Percentiles rank a stretch among this genome's conserved stretches.
Evolutionary conservation across 495 filamentous ascomycete species (phyloP).

Genomic region (Aspergillus bertholletiae): DNA sequence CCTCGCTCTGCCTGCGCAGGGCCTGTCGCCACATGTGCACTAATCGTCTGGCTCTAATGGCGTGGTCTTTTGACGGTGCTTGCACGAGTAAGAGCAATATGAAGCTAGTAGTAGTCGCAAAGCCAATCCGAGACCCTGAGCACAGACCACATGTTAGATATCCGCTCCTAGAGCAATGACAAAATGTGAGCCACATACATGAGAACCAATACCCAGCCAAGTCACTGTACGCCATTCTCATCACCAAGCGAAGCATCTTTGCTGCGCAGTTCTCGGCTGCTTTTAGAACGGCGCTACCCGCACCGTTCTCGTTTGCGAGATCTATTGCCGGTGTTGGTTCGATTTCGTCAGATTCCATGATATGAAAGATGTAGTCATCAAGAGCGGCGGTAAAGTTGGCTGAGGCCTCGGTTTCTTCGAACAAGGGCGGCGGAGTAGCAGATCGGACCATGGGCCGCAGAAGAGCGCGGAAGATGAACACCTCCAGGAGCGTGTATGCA

Average conservation of each 20-base stretch:
- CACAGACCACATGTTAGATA: background rate
- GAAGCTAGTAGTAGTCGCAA: slow-evolving; percentile 34
- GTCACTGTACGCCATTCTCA: slow-evolving; percentile 24
- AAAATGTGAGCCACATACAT: slow-evolving; percentile 16
- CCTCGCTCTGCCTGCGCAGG: slow-evolving; percentile 25
- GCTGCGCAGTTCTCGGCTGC: slow-evolving; percentile 34
- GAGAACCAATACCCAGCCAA: slow-evolving; percentile 34
- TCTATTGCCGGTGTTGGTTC: slow-evolving; percentile 23
- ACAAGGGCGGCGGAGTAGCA: slow-evolving; percentile 27
- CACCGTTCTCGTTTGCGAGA: slow-evolving; percentile 17
- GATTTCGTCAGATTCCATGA: background rate
- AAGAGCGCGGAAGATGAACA: slow-evolving; percentile 31
- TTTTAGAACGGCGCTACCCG: slow-evolving; percentile 22
- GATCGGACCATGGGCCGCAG: slow-evolving; percentile 35
- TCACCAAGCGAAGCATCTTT: slow-evolving; percentile 27
- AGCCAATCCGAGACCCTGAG: slow-evolving; percentile 33
- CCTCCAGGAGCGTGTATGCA: slow-evolving; percentile 28
- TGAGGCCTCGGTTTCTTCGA: slow-evolving; percentile 22
- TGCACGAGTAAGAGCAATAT: slow-evolving; percentile 31
- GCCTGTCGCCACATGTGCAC: slow-evolving; percentile 30
- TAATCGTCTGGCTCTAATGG: slow-evolving; percentile 22
- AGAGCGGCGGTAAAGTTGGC: slow-evolving; percentile 1
- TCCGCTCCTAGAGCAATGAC: background rate
- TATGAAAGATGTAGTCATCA: slow-evolving; percentile 13
- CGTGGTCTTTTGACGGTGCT: slow-evolving; percentile 26